phyloP scores from a whole-genome alignment of 352 stramenopile genomes.

The Aphanomyces astaci region DNA sequence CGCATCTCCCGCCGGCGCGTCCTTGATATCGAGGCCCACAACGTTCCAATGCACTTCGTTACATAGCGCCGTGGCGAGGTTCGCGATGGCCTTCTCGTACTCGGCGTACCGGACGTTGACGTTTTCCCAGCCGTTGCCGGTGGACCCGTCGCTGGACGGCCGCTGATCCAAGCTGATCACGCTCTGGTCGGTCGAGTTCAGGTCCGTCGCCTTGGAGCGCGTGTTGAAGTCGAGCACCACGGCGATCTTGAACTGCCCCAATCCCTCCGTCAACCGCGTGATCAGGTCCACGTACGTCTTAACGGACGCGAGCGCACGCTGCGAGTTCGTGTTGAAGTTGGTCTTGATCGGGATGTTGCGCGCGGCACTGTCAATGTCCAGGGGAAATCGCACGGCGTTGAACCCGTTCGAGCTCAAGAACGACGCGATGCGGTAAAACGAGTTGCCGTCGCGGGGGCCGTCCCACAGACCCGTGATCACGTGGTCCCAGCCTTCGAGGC shows the following conservation, averaged over 20 bases:
- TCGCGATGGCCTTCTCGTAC: constrained; percentile 74
- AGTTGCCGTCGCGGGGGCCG: constrained; percentile 64
- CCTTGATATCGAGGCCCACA: constrained; percentile 79
- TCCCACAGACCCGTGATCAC: constrained; percentile 76
- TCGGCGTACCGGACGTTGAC: constrained; percentile 60
- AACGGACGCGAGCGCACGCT: constrained; percentile 50
- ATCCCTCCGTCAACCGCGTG: constrained; percentile 47
- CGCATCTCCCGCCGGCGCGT: constrained; percentile 40
- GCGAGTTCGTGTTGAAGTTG: constrained; percentile 76
- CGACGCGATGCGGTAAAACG: constrained; percentile 64
- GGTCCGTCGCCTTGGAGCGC: constrained; percentile 32
- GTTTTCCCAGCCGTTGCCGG: constrained; percentile 51
- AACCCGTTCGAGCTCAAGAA: constrained; percentile 74
- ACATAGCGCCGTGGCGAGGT: constrained; percentile 56
- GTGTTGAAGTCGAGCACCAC: constrained; percentile 78
- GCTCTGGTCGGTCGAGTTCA: constrained; percentile 31
- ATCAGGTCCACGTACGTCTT: constrained; percentile 65
- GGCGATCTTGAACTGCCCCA: constrained; percentile 66
- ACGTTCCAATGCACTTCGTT: constrained; percentile 79
- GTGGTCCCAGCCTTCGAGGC: constrained; percentile 63
- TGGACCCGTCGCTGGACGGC: neutral
- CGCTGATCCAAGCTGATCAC: neutral
- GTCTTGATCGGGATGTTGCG: constrained; percentile 52
- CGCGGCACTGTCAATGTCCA: constrained; percentile 63
- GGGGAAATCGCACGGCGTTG: constrained; percentile 65